These are phyloP conservation scores for Coniferiporia sulphurascens DNA, from an alignment of 1,284 basidiomycete species.

Conservation along the genomic window DNA sequence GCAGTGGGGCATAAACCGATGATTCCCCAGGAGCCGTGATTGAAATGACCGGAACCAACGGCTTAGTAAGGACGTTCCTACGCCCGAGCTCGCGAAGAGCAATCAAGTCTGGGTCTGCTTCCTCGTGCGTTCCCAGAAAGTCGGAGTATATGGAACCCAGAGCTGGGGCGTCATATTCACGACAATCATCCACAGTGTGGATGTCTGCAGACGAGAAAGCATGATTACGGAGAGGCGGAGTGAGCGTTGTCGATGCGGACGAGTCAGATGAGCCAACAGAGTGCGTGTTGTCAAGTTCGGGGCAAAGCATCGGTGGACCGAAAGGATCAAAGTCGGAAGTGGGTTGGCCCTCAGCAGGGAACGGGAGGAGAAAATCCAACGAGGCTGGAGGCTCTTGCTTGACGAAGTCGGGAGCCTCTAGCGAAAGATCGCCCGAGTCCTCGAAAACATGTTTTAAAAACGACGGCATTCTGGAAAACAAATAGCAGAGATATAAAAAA, in stretches of 20 bases:
- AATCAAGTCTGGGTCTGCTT: neutral
- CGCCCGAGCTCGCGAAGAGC: neutral
- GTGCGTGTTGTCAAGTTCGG: neutral
- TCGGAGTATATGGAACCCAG: neutral
- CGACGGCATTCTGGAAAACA: slow-evolving; percentile 1
- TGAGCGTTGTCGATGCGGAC: neutral
- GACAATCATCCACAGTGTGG: neutral
- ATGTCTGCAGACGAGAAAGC: neutral
- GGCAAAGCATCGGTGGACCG: neutral
- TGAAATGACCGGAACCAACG: neutral
- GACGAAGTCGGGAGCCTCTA: neutral
- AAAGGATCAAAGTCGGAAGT: neutral
- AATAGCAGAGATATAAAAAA: neutral
- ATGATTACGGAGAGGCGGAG: neutral
- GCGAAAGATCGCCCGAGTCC: neutral
- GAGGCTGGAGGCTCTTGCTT: slow-evolving; percentile 1
- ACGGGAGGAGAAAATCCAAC: slow-evolving; percentile 1
- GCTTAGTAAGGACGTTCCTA: neutral
- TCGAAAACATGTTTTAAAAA: slow-evolving; percentile 3
- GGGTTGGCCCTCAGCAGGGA: neutral
- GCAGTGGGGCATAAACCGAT: neutral
- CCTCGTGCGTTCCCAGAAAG: neutral
- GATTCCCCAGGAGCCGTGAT: neutral
- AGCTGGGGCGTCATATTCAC: neutral
- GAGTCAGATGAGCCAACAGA: neutral